Evolutionary conservation across 2,329 filamentous ascomycete species (phyloP).

Genomic region (Fonsecaea monophora): DNA sequence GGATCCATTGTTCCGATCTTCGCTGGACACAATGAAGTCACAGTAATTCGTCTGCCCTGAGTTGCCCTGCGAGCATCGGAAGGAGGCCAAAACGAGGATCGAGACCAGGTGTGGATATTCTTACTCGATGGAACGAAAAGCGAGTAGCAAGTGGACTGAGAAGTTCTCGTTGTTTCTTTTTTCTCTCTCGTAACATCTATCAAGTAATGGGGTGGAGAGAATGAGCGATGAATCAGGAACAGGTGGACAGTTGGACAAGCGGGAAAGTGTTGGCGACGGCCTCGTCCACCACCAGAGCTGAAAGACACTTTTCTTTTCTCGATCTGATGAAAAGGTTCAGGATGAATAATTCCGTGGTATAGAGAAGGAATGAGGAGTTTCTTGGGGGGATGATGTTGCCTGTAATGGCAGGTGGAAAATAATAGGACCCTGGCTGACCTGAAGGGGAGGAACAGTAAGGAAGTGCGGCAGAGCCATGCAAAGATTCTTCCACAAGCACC

Average conservation of each 20-base stretch:
- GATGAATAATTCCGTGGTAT: slow-evolving; percentile 1
- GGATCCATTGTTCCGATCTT: slow-evolving; percentile 1
- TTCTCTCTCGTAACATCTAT: slow-evolving; percentile 14
- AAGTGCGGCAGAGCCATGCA: background rate
- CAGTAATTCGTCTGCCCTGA: background rate
- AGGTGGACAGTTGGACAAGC: background rate
- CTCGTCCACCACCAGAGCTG: background rate
- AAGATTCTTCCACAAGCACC: background rate
- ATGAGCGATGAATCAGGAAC: background rate
- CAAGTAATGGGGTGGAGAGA: slow-evolving; percentile 2
- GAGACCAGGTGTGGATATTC: slow-evolving; percentile 2
- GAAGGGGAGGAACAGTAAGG: background rate
- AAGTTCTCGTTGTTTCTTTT: background rate
- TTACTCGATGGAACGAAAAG: background rate
- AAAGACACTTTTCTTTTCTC: background rate
- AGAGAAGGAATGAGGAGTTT: background rate
- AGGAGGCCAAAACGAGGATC: background rate
- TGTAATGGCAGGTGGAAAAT: background rate
- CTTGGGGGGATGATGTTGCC: background rate
- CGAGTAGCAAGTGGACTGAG: background rate
- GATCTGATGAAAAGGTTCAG: background rate
- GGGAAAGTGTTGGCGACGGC: background rate
- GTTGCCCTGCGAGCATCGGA: background rate
- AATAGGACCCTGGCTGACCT: background rate
- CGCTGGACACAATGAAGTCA: background rate